phyloP scores from a whole-genome alignment of 2,329 filamentous ascomycete species.

The Colletotrichum cordylinicola region DNA sequence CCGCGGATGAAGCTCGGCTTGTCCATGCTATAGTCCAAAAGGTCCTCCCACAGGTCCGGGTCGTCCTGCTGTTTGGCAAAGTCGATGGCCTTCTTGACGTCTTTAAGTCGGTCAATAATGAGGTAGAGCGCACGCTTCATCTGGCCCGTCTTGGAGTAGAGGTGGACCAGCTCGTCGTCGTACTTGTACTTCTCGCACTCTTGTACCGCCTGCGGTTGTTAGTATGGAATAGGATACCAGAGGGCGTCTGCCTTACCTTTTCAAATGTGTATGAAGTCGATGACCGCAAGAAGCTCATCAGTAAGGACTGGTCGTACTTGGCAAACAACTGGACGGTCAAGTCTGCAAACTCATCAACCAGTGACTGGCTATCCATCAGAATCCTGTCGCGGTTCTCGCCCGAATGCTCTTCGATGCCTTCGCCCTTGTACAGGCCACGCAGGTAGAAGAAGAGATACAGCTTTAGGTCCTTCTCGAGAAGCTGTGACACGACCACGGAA shows the following conservation, averaged over 20 bases:
- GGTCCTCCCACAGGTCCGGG: constrained; percentile 90
- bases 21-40: constrained; percentile 96
- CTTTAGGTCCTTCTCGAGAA: constrained; percentile 70
- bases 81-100: constrained; percentile 90
- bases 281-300: constrained; percentile 87
- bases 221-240: background rate
- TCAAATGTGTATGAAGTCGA: constrained; percentile 91
- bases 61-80: constrained; percentile 96
- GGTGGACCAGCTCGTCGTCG: constrained; percentile 91
- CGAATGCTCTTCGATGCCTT: constrained; percentile 62
- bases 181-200: constrained; percentile 84
- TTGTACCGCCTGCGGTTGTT: constrained; percentile 59
- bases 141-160: constrained; percentile 94
- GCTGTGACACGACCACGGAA: constrained; percentile 77
- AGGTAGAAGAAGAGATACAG: constrained; percentile 94
- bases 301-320: constrained; percentile 76
- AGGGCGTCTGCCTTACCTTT: constrained; percentile 48
- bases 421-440: constrained; percentile 81
- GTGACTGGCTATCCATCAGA: constrained; percentile 63
- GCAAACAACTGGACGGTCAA: constrained; percentile 87
- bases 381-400: constrained; percentile 62
- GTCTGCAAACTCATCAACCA: constrained; percentile 89
- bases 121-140: constrained; percentile 90
- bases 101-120: constrained; percentile 90
- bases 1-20: constrained; percentile 94